Percentiles rank a stretch among this genome's conserved stretches.
Conservation (phyloP, 169 alveolate species). For the Plasmodium yoelii region DNA sequence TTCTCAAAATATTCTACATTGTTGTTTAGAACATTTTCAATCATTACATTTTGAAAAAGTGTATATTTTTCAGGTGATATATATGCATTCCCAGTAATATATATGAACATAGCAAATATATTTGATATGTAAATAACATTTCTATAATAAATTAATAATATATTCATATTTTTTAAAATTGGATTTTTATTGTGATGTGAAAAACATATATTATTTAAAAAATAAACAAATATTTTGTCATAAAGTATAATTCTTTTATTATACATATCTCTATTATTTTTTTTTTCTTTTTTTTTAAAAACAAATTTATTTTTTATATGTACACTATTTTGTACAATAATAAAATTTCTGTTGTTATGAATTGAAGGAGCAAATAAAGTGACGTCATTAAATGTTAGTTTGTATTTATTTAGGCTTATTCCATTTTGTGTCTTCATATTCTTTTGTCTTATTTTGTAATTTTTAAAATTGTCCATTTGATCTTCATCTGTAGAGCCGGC, state of each 20-base stretch:
- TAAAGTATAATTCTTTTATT: constrained; percentile 9
- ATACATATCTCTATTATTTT: no score
- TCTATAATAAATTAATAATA: constrained; percentile 24
- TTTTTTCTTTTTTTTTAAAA: constrained; percentile 2
- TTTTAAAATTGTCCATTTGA: not conserved
- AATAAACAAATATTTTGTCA: constrained; percentile 22
- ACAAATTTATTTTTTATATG: constrained; percentile 32
- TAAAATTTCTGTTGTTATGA: constrained; percentile 15
- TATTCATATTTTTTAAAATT: constrained; percentile 9
- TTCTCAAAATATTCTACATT: constrained; percentile 19
- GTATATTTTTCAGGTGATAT: constrained; percentile 19
- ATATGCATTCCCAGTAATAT: constrained; percentile 6
- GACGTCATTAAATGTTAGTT: constrained; percentile 7
- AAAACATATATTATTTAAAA: constrained; percentile 14
- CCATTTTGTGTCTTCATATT: constrained; percentile 14
- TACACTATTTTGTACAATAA: constrained; percentile 21
- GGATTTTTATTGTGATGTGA: not conserved
- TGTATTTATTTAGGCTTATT: constrained; percentile 35
- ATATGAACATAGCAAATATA: not conserved
- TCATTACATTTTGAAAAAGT: constrained; percentile 5
- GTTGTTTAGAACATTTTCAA: constrained; percentile 24
- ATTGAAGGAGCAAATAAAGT: constrained; percentile 22
- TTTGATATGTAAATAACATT: constrained; percentile 16
- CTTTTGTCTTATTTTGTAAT: constrained; percentile 10
- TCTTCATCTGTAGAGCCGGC: not conserved